A percentile compares a stretch with the other conserved stretches of the same genome.
phyloP scores from a whole-genome alignment of 192 early-diverging fungal species.

The Martensiomyces pterosporus region DNA sequence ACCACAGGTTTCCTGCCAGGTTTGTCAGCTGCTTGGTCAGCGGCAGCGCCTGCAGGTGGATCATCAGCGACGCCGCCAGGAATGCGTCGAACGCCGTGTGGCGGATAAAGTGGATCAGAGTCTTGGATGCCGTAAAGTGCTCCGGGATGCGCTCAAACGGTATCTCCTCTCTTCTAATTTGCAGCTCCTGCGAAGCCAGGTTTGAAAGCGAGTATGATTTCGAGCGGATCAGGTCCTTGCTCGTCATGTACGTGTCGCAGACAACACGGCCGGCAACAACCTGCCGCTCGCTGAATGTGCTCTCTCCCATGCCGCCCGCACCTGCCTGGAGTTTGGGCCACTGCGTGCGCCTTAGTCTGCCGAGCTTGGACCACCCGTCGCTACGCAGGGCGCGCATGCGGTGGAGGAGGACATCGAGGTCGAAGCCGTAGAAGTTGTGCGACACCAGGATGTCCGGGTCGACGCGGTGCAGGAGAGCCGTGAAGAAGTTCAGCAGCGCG shows the following conservation, averaged over 20 bases:
- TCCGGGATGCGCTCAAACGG: slow-evolving; percentile 71
- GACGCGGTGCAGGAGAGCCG: slow-evolving; percentile 63
- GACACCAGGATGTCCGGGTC: slow-evolving; percentile 96
- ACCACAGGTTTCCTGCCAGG: slow-evolving; percentile 93
- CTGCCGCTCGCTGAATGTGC: slow-evolving; percentile 68
- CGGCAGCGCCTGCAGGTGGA: slow-evolving; percentile 83
- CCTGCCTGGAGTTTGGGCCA: slow-evolving; percentile 85
- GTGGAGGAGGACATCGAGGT: slow-evolving; percentile 87
- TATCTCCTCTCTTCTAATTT: slow-evolving; percentile 76
- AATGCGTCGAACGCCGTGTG: slow-evolving; percentile 82
- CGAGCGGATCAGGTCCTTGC: slow-evolving; percentile 81
- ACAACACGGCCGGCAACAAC: slow-evolving; percentile 82
- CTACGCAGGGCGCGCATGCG: slow-evolving; percentile 82
- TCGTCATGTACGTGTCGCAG: slow-evolving; percentile 88
- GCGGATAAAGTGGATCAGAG: slow-evolving; percentile 67
- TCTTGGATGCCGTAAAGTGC: slow-evolving; percentile 55
- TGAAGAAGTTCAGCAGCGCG: slow-evolving; percentile 72
- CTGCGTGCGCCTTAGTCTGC: slow-evolving; percentile 73
- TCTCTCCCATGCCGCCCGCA: slow-evolving; percentile 75
- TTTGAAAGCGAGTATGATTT: slow-evolving; percentile 81
- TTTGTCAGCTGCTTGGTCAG: slow-evolving; percentile 89
- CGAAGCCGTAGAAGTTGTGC: slow-evolving; percentile 96
- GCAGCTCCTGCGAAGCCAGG: slow-evolving; percentile 72
- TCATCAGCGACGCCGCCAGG: slow-evolving; percentile 77
- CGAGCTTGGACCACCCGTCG: slow-evolving; percentile 83